Base-by-base conservation (phyloP, 169 alveolate species). In the Plasmodium chabaudi region DNA sequence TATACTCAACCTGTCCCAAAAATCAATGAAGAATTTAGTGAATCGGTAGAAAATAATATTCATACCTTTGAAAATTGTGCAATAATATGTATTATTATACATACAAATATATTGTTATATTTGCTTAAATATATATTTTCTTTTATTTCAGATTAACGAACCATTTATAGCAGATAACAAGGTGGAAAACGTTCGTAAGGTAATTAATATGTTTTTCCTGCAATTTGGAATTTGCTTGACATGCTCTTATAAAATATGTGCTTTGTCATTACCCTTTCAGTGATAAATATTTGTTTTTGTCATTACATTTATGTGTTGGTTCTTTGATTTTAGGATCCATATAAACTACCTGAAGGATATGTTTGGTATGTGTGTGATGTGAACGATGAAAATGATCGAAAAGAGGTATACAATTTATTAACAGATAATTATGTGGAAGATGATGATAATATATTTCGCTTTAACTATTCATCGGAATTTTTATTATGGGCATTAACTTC, bases 361-460 rank as follows among this genome's bases (percentile, higher is more conserved):
- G 97, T 93, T 67, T 98, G 99, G 99, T 88, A 75, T n/a, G 96
- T 92, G 44, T 92, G 97, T 57, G 98, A 98, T 92, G 73, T 97
- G 13, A 75, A 73, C 42, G 93, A 97, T 71, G 96, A 94, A 21
- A 96, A 93, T 3, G 94, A 94, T 13, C 68, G 91, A 44, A 61
- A 72, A 2, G 93, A 88, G 72, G 88, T 92, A 21, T 61, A 75
- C 68, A 92, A 88, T 0, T 91, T 98, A 59, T 93, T 98, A 72
- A 95, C 93, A 42, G 96, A 97, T 72, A 96, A 98, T 92, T 98
- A 98, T 93, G 99, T 98, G 12, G 99, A 98, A 84, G 99, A 98
- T 94, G 99, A 97, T 73, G 99, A 96, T 90, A 93, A 94, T 72
- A 94, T 96, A 94, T 98, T 99, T 89, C 97, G 99, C 87, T 98